Base-by-base conservation (phyloP, 257 asterid species). In the Solanum okadae region DNA sequence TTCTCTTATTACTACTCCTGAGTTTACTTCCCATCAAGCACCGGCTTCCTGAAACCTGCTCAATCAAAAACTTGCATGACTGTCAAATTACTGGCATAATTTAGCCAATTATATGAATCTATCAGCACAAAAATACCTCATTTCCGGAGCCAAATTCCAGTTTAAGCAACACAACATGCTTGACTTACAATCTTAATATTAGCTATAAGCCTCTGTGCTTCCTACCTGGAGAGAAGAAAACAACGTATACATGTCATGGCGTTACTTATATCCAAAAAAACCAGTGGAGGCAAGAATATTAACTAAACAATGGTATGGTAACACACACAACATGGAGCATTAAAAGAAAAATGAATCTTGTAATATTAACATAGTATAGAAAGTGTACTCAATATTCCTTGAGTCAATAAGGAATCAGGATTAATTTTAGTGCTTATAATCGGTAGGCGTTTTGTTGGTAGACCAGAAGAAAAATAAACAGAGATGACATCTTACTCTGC, bases 1-100 rank as follows among this genome's bases (percentile, higher is more conserved):
- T 91, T 75, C 87, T 91, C 90, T 91, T 90, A 70, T 93, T 88
- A 44, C 94, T 88, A 90, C 91, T 92, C 88, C 89, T 86, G 76
- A 86, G 90, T 73, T 75, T 88, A 90, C 93, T 88, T 89, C 87
- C 95, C 98, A 94, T 93, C 91, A 90, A 92, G 77, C 89, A 76
- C 88, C 88, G 89, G 83, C 86, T 87, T 63, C 71, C 78, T 71
- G 87, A 87, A 83, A 92, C 88, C 94, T 92, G 92, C 42, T 44
- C 65, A 27, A 79, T 79, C 67, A 79, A 15, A 44, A 79, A 27
- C 63, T 44, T 79, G 16, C 85, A 79, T 44, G 85, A 44, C 31
- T 44, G 27, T 27, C 9, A 79, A 79, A 44, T 27, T 44, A 25
- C 40, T 79, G 16, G 15, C 20, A 34, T 79, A 27, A 79, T 15